Conservation (phyloP, 2,329 filamentous ascomycete species). For the Pestalotiopsis sp. region DNA sequence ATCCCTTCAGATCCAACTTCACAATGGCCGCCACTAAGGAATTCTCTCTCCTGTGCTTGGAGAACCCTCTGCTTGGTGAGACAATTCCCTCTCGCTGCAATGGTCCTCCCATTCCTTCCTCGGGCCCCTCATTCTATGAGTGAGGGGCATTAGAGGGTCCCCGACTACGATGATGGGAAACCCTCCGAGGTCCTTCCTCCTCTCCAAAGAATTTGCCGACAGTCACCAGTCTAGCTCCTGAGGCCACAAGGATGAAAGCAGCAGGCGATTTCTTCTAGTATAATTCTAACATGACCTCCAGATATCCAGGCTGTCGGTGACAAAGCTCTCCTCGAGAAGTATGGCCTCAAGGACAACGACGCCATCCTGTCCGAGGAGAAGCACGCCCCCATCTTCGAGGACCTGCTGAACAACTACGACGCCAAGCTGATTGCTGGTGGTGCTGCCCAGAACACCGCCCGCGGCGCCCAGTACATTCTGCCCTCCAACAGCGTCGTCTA, state of each 20-base stretch:
- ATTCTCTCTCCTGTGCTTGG: slow-evolving; percentile 88
- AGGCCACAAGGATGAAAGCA: too few relatives aligned
- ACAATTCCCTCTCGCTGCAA: slow-evolving; percentile 18
- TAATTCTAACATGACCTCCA: slow-evolving; percentile 35
- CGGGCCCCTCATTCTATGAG: not conserved
- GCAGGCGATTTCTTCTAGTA: too few relatives aligned
- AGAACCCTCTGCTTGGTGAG: slow-evolving; percentile 95
- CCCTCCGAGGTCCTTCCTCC: not conserved
- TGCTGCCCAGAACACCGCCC: slow-evolving; percentile 95
- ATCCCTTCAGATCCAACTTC: slow-evolving; percentile 21
- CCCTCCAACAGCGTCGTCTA: slow-evolving; percentile 87
- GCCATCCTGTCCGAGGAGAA: slow-evolving; percentile 94
- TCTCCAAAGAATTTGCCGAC: not conserved
- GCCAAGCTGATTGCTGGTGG: slow-evolving; percentile 95
- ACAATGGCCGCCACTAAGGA: slow-evolving; percentile 76
- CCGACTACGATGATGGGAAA: not conserved
- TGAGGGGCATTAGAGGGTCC: not conserved
- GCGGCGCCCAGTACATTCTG: slow-evolving; percentile 95
- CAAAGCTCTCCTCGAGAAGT: slow-evolving; percentile 86
- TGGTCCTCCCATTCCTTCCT: not conserved
- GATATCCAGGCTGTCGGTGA: slow-evolving; percentile 91
- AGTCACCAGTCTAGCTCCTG: not conserved
- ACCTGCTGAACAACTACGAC: slow-evolving; percentile 88
- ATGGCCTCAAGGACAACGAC: slow-evolving; percentile 92
- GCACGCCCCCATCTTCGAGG: slow-evolving; percentile 89